Evolutionary conservation across 2,329 filamentous ascomycete genomes (phyloP).

Genomic region (Clonostachys chloroleuca): DNA sequence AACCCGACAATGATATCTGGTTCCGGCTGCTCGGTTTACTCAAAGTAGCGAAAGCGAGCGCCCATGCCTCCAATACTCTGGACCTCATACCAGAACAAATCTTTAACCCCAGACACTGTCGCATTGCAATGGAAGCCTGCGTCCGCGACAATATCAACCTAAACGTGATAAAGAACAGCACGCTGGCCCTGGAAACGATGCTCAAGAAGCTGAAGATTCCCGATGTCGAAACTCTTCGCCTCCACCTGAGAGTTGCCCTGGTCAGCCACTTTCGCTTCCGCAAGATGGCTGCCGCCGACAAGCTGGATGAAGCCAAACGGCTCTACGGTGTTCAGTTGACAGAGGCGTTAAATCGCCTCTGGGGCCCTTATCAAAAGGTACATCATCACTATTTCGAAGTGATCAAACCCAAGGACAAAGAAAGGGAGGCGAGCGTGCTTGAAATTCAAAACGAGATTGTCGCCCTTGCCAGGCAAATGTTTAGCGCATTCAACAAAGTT

Average conservation of each 20-base stretch:
- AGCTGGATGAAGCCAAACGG: slow-evolving; percentile 26
- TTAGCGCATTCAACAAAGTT: slow-evolving; percentile 37
- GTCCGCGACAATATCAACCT: slow-evolving; percentile 71
- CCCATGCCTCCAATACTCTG: slow-evolving; percentile 55
- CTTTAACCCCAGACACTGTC: slow-evolving; percentile 52
- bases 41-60: slow-evolving; percentile 61
- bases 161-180: slow-evolving; percentile 63
- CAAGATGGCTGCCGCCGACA: slow-evolving; percentile 16
- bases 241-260: slow-evolving; percentile 54
- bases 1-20: slow-evolving; percentile 70
- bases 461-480: slow-evolving; percentile 39
- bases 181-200: slow-evolving; percentile 63
- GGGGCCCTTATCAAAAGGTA: slow-evolving; percentile 38
- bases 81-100: slow-evolving; percentile 40
- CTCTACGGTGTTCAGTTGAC: slow-evolving; percentile 46
- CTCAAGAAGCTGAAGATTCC: slow-evolving; percentile 26
- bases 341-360: slow-evolving; percentile 44
- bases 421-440: slow-evolving; percentile 16
- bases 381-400: slow-evolving; percentile 27
- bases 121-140: slow-evolving; percentile 70
- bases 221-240: slow-evolving; percentile 44
- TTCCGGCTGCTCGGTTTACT: slow-evolving; percentile 64
- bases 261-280: slow-evolving; percentile 36
- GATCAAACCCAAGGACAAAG: slow-evolving; percentile 10
- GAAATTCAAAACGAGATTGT: slow-evolving; percentile 30